A percentile compares a stretch with the other conserved stretches of the same genome.
These are phyloP conservation scores for Pestalotiopsis sp. DNA, from an alignment of 2,329 filamentous ascomycete genomes.

Conservation along the genomic window DNA sequence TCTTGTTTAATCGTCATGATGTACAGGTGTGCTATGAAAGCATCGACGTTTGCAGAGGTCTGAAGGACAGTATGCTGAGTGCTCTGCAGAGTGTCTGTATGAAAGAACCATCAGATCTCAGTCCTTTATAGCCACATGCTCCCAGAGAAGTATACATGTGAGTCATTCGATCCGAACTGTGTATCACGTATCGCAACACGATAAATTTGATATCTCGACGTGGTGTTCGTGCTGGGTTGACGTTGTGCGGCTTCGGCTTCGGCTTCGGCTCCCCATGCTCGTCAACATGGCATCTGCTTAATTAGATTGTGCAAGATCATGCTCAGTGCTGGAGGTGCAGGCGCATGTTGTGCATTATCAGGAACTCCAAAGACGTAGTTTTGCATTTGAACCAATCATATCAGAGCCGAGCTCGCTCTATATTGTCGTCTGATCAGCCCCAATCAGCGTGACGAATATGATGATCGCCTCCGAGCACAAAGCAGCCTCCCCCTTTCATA, in stretches of 20 bases:
- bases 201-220: background rate
- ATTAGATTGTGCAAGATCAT: background rate
- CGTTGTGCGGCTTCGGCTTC: background rate
- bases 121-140: background rate
- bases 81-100: background rate
- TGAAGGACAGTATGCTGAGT: background rate
- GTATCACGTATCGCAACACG: background rate
- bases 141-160: background rate
- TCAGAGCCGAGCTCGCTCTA: background rate
- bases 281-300: too few species aligned
- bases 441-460: conserved; percentile 28
- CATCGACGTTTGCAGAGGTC: background rate
- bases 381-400: background rate
- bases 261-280: background rate
- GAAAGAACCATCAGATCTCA: background rate
- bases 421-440: conserved; percentile 15
- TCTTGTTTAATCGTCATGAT: background rate
- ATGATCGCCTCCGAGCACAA: conserved; percentile 28
- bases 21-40: background rate
- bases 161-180: background rate
- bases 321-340: background rate
- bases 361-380: background rate
- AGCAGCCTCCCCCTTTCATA: conserved; percentile 27
- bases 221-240: background rate
- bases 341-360: background rate